Evolutionary conservation across 1,284 basidiomycete genomes (phyloP).

Genomic region (Malassezia nana): DNA sequence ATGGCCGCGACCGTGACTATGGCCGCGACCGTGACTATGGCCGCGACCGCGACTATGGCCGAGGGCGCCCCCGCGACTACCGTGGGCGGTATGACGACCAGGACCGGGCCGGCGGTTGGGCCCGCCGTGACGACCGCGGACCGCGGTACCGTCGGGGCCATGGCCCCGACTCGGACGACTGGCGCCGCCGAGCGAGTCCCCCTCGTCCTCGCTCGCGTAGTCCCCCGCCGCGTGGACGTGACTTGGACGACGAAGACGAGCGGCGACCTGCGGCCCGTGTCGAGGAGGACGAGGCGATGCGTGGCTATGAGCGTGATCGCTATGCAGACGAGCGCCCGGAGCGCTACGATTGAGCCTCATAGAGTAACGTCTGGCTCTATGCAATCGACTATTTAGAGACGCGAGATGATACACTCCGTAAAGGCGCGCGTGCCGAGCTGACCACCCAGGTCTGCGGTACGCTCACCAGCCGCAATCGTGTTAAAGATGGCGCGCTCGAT

Average conservation of each 20-base stretch:
- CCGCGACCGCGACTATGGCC: conserved; percentile 12
- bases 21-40: not conserved
- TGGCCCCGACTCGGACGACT: conserved; percentile 25
- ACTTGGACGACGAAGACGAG: not conserved
- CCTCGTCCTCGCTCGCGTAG: conserved; percentile 11
- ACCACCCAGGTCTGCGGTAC: conserved; percentile 41
- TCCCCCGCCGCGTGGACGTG: conserved; percentile 4
- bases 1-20: not conserved
- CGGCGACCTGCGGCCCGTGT: not conserved
- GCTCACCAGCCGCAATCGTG: conserved; percentile 38
- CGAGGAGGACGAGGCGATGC: not conserved
- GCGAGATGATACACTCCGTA: conserved; percentile 37
- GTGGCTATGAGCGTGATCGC: conserved; percentile 3
- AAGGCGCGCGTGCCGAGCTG: conserved; percentile 44
- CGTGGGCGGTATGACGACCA: conserved; percentile 13
- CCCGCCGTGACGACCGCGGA: not conserved
- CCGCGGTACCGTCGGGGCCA: not conserved
- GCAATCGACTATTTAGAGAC: conserved; percentile 22
- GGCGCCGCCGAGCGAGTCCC: conserved; percentile 30
- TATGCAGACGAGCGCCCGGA: conserved; percentile 2
- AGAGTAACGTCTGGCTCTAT: not conserved
- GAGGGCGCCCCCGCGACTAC: too few species aligned
- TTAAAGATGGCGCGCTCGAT: conserved; percentile 71
- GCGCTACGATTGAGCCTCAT: conserved; percentile 1
- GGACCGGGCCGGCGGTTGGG: conserved; percentile 11